phyloP scores from a whole-genome alignment of 129 eudicot genomes.

The Centaurea solstitialis region DNA sequence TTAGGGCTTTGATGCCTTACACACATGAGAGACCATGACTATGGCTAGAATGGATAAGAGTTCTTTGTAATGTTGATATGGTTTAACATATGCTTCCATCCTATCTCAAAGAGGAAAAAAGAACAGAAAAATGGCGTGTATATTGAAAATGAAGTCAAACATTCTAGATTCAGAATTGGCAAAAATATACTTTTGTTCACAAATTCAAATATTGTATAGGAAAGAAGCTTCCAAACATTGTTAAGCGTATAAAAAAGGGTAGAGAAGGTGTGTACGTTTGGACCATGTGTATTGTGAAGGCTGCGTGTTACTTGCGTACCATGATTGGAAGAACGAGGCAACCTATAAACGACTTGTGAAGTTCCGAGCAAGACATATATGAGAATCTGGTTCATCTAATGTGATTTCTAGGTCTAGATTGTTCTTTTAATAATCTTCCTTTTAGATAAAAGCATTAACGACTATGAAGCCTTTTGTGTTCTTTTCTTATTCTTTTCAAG shows the following conservation, averaged over 20 bases:
- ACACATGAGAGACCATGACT: background rate
- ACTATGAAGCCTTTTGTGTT: background rate
- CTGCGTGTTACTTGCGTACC: background rate
- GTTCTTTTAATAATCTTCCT: background rate
- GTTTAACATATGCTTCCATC: background rate
- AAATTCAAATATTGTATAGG: background rate
- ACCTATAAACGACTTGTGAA: background rate
- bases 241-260: background rate
- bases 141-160: background rate
- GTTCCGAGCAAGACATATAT: background rate
- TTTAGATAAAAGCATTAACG: background rate
- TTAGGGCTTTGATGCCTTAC: background rate
- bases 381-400: background rate
- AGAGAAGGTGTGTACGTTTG: background rate
- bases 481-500: background rate
- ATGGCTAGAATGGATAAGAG: background rate
- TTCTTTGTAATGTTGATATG: background rate
- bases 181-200: background rate
- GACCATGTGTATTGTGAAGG: background rate
- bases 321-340: background rate
- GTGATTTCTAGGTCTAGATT: background rate
- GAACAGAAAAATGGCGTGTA: background rate
- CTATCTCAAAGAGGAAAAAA: background rate
- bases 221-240: background rate
- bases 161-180: background rate